Percentiles rank a stretch among this genome's conserved stretches.
Conservation (phyloP, 176 grass and related monocot species). For the Themeda triandra region DNA sequence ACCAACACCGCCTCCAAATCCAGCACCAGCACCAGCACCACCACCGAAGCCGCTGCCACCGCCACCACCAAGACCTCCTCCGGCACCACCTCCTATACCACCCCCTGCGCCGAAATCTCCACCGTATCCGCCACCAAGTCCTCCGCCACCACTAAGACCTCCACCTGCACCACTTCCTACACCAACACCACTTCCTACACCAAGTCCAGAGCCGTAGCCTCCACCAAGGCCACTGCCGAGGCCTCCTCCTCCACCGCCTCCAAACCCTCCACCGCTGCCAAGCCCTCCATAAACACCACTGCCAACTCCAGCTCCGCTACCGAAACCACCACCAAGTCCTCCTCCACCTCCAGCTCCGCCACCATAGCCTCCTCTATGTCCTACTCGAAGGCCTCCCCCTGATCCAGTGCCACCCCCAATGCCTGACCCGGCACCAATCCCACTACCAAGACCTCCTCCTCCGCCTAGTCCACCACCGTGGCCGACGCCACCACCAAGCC, state of each 20-base stretch:
- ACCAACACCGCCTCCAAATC: background rate
- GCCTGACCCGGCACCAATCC: background rate
- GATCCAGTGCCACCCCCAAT: background rate
- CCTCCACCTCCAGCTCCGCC: background rate
- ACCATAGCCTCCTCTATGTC: too few relatives aligned
- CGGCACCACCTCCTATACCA: background rate
- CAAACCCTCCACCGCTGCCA: background rate
- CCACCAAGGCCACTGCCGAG: background rate
- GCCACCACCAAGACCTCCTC: background rate
- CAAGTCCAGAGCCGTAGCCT: background rate
- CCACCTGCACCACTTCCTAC: background rate
- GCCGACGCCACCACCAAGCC: background rate
- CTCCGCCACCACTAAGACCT: background rate
- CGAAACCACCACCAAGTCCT: background rate
- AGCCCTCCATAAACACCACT: background rate
- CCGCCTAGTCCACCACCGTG: background rate
- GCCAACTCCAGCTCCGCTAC: background rate
- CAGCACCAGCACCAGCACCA: background rate
- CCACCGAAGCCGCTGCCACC: background rate
- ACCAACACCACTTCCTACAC: background rate
- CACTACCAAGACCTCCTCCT: background rate
- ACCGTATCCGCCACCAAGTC: background rate
- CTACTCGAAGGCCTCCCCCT: background rate
- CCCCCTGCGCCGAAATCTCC: background rate
- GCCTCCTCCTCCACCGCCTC: background rate